Base-by-base conservation (phyloP, 163 green algal genomes). In the Chlamydomonas reinhardtii region DNA sequence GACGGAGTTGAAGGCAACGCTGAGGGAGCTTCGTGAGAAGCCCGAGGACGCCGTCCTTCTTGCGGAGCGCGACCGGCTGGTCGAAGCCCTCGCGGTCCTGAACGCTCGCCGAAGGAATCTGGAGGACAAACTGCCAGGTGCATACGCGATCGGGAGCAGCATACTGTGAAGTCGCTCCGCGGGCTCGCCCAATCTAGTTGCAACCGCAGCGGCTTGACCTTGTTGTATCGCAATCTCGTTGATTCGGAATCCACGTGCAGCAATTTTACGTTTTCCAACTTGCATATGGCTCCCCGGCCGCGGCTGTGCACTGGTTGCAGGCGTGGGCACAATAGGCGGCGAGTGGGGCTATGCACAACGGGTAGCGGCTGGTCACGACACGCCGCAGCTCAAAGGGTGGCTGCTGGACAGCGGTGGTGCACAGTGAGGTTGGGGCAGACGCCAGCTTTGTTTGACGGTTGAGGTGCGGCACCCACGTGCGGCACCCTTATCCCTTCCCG, bases 231-330 rank as follows among this genome's bases (percentile, higher is more conserved):
- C 65, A 68, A 11, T 72, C 65, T 72, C 65, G 65, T 72, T 72
- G 65, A 37, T 72, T 72, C 65, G 65, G 65, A 72, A 72, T 72
- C 65, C 65, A 72, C 65, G 65, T 72, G 65, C 65, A 72, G 65
- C 65, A 72, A 39, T 72, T 39, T 72, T 72, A 72, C 65, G 65
- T 72, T 72, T 72, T 39, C 65, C 65, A 72, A 72, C 65, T 72
- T 72, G 65, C 65, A 72, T 72, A 72, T 72, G 65, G 65, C 65
- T 72, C 65, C 65, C 65, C 65, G 65, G 65, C 20, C 52, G 43
- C 43, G 43, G 48, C 73, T 79, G 73, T 77, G 37, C 65, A 72
- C 65, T 72, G 65, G 65, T 72, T 74, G 68, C 73, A 79, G 73
- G 73, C 64, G 24, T 64, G 73, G 73, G 73, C 73, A 79, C 73